Conservation (phyloP, 2,329 filamentous ascomycete genomes). For the Trichoderma harzianum region DNA sequence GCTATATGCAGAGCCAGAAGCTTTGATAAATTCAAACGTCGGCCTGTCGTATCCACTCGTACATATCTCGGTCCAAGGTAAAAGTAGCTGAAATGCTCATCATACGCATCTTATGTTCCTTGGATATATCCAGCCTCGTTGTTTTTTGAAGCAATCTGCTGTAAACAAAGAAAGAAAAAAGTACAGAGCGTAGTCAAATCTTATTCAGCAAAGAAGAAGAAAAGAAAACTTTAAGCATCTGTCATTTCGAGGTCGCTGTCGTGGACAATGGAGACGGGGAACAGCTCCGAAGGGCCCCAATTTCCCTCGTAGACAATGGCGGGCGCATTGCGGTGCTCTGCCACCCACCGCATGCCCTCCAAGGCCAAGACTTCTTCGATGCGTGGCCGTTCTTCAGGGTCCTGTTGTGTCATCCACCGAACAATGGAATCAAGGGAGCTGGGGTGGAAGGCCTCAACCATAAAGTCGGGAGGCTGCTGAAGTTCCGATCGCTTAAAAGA, state of each 20-base stretch:
- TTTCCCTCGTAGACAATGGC: conserved; percentile 96
- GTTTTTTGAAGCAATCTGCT: conserved; percentile 21
- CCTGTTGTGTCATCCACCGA: conserved; percentile 79
- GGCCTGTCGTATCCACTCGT: conserved; percentile 22
- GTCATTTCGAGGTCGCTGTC: conserved; percentile 57
- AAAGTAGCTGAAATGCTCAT: conserved; percentile 21
- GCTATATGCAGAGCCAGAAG: conserved; percentile 8
- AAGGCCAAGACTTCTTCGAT: conserved; percentile 70
- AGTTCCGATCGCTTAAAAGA: conserved; percentile 48
- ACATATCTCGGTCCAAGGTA: conserved; percentile 26
- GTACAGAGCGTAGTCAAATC: background rate
- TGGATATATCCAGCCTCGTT: conserved; percentile 33
- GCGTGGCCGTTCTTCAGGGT: conserved; percentile 69
- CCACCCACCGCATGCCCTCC: conserved; percentile 77
- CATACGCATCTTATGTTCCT: conserved; percentile 21
- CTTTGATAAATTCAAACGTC: conserved; percentile 21
- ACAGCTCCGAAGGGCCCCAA: conserved; percentile 74
- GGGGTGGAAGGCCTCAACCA: conserved; percentile 70
- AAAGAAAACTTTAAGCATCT: conserved; percentile 43
- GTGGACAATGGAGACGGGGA: conserved; percentile 36
- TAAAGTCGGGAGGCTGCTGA: conserved; percentile 74
- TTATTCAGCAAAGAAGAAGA: background rate
- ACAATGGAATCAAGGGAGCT: conserved; percentile 82
- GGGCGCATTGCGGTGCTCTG: conserved; percentile 71
- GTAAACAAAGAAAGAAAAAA: background rate